Conservation (phyloP, 2,329 filamentous ascomycete species). For the Xylariales sp. region DNA sequence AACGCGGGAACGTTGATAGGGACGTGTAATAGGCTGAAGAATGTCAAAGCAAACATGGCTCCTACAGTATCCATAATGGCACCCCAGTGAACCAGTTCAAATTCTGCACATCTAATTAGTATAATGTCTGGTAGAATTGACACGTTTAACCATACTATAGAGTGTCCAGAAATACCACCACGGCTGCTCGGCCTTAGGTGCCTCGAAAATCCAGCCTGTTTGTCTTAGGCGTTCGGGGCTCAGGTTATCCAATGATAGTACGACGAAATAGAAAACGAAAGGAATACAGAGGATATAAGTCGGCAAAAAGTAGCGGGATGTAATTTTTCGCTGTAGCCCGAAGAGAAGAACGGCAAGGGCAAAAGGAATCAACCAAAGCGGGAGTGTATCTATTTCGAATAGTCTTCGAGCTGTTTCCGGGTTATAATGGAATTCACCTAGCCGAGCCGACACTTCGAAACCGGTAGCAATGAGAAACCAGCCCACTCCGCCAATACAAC, state of each 20-base stretch:
- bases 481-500: slow-evolving; percentile 96
- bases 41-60: slow-evolving; percentile 95
- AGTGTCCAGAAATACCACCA: slow-evolving; percentile 99
- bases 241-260: slow-evolving; percentile 75
- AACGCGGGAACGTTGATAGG: slow-evolving; percentile 97
- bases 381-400: slow-evolving; percentile 77
- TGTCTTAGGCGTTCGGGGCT: slow-evolving; percentile 74
- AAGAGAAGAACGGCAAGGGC: slow-evolving; percentile 80
- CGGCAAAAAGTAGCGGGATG: slow-evolving; percentile 87
- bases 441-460: slow-evolving; percentile 89
- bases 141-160: slow-evolving; percentile 73
- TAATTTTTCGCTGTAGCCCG: slow-evolving; percentile 78
- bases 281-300: slow-evolving; percentile 86
- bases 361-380: slow-evolving; percentile 86
- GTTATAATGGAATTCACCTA: slow-evolving; percentile 87
- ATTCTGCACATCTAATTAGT: slow-evolving; percentile 65
- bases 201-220: slow-evolving; percentile 90
- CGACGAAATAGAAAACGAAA: slow-evolving; percentile 80
- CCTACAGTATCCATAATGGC: slow-evolving; percentile 87
- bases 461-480: slow-evolving; percentile 94
- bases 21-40: slow-evolving; percentile 96
- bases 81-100: slow-evolving; percentile 82
- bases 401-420: slow-evolving; percentile 80
- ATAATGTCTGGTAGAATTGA: background rate
- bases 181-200: slow-evolving; percentile 83